Percentiles rank a stretch among this genome's conserved stretches.
phyloP scores from a whole-genome alignment of 1,284 basidiomycete species.

The Tetrapyrgos nigripes region DNA sequence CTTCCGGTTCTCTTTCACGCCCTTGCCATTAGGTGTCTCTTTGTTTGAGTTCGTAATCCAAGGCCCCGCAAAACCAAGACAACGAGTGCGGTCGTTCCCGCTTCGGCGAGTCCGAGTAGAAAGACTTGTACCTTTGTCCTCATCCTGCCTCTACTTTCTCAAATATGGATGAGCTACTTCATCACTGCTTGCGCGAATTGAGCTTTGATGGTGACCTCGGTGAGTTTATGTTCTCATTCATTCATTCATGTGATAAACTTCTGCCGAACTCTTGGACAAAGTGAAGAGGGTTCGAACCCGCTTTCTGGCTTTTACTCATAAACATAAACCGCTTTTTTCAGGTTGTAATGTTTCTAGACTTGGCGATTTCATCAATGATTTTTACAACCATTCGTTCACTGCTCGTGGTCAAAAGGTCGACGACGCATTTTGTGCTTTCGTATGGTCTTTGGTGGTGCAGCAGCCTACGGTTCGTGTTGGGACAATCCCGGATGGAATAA shows the following conservation, averaged over 20 bases:
- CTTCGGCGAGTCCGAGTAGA: too few relatives aligned
- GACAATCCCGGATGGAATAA: conserved; percentile 57
- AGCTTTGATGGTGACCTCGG: conserved; percentile 82
- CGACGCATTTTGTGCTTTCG: conserved; percentile 77
- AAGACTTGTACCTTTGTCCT: too few relatives aligned
- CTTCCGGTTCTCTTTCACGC: too few relatives aligned
- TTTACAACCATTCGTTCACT: conserved; percentile 54
- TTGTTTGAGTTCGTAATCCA: too few relatives aligned
- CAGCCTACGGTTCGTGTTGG: conserved; percentile 79
- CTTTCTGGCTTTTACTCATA: conserved; percentile 26
- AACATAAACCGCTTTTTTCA: conserved; percentile 32
- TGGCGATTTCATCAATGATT: conserved; percentile 69
- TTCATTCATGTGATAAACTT: conserved; percentile 32
- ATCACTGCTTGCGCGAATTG: conserved; percentile 77
- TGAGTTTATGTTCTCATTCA: conserved; percentile 41
- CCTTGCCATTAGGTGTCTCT: too few relatives aligned
- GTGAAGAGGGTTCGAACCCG: conserved; percentile 52
- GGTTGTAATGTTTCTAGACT: conserved; percentile 77
- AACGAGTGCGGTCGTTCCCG: too few relatives aligned
- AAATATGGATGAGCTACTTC: conserved; percentile 83
- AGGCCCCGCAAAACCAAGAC: too few relatives aligned
- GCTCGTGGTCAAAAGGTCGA: conserved; percentile 66
- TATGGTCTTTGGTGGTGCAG: conserved; percentile 79
- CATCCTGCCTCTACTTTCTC: too few relatives aligned
- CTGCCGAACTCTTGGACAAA: not conserved